Conservation (phyloP, 1,139 yeast genomes). For the Eremothecium cymbalariae region DNA sequence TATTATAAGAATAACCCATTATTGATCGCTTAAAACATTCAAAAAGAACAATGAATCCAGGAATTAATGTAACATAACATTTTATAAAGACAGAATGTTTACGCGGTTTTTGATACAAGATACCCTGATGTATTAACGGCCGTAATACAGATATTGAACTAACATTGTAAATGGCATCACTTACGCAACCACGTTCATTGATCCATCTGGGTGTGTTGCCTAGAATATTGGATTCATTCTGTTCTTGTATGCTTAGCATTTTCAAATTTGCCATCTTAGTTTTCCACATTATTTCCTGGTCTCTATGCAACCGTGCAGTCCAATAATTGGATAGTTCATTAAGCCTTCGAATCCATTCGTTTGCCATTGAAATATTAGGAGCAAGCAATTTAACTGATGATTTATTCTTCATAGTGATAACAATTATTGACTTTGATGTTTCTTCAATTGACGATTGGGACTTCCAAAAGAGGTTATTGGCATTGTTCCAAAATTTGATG, state of each 20-base stretch:
- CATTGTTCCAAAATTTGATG: slow-evolving; percentile 28
- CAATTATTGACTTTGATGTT: slow-evolving; percentile 16
- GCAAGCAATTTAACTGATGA: slow-evolving; percentile 50
- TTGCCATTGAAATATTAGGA: slow-evolving; percentile 41
- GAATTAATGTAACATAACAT: slow-evolving; percentile 56
- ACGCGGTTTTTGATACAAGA: slow-evolving; percentile 56
- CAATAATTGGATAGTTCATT: slow-evolving; percentile 47
- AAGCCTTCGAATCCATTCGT: slow-evolving; percentile 58
- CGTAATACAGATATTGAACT: slow-evolving; percentile 52
- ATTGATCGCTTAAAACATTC: slow-evolving; percentile 38
- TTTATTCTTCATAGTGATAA: slow-evolving; percentile 38
- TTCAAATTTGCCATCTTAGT: slow-evolving; percentile 43
- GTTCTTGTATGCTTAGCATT: slow-evolving; percentile 45
- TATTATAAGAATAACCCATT: slow-evolving; percentile 41
- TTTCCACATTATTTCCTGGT: slow-evolving; percentile 34
- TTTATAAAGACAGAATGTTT: slow-evolving; percentile 60
- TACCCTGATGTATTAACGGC: slow-evolving; percentile 53
- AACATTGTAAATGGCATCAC: slow-evolving; percentile 46
- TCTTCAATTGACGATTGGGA: slow-evolving; percentile 12
- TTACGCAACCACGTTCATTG: slow-evolving; percentile 44
- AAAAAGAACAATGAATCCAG: slow-evolving; percentile 55
- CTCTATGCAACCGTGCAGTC: slow-evolving; percentile 42
- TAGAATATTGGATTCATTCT: slow-evolving; percentile 48
- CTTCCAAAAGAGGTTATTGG: slow-evolving; percentile 42
- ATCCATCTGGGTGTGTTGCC: slow-evolving; percentile 50